Evolutionary conservation across 2,329 filamentous ascomycete genomes (phyloP).

Genomic region (Ophiostoma himal-ulmi): DNA sequence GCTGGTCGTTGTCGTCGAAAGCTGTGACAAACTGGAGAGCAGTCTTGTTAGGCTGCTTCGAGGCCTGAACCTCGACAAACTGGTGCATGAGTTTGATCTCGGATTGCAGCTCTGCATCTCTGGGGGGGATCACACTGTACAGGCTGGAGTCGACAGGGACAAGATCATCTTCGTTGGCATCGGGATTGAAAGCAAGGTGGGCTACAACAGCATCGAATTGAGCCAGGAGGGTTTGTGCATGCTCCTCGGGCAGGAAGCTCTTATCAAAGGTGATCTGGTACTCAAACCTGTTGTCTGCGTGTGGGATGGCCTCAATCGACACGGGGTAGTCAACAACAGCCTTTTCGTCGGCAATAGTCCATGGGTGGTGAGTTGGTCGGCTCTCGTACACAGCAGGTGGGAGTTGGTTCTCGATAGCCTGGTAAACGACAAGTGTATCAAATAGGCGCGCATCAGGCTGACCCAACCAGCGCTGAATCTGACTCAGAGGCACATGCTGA

Average conservation of each 20-base stretch:
- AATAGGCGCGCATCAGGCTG: constrained; percentile 61
- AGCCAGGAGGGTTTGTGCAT: constrained; percentile 59
- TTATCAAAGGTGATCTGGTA: constrained; percentile 62
- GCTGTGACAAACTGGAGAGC: constrained; percentile 71
- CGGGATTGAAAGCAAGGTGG: constrained; percentile 49
- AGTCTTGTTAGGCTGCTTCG: constrained; percentile 48
- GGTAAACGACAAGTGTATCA: constrained; percentile 80
- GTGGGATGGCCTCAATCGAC: constrained; percentile 71
- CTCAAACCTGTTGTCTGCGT: constrained; percentile 41
- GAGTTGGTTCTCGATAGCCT: constrained; percentile 46
- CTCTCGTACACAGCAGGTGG: background rate
- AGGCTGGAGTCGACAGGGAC: constrained; percentile 35
- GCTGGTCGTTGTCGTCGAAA: constrained; percentile 39
- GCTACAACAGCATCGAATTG: constrained; percentile 67
- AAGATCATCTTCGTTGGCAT: constrained; percentile 39
- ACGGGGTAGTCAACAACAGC: constrained; percentile 70
- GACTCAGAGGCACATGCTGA: constrained; percentile 64
- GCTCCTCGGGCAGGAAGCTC: constrained; percentile 59
- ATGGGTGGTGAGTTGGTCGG: constrained; percentile 37
- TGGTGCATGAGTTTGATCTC: constrained; percentile 63
- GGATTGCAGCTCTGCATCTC: constrained; percentile 50
- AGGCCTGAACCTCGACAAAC: constrained; percentile 64
- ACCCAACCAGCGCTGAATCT: constrained; percentile 67
- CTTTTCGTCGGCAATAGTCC: constrained; percentile 58
- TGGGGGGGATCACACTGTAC: constrained; percentile 62